Base-by-base conservation (phyloP, 805 yeast genomes). In the Isabelozyma pseudorhagii region DNA sequence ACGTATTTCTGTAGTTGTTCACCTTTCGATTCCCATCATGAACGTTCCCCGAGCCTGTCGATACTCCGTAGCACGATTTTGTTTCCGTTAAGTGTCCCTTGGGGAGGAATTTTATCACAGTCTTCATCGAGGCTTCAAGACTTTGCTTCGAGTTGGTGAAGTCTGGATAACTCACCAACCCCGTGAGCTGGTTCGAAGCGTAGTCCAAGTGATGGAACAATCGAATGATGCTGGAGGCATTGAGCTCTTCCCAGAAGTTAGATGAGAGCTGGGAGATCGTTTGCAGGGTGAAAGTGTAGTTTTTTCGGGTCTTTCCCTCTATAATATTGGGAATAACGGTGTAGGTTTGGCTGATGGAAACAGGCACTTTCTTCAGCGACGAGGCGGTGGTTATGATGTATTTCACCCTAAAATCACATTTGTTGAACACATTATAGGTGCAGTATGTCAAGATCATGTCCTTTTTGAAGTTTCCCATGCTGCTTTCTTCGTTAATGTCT, bases 361-460 rank as follows among this genome's bases (percentile, higher is more conserved):
- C 49, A 3, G 55, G 49, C 1, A 55, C 46, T 40, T 48, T 54
- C 41, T 50, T 54, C 7, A 55, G 44, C n/a, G 51, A 27, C 1
- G 56, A 54, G 18, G 45, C 48, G 1, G 68, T 62, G 15, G 58
- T 56, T 5, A 79, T 60, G 15, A 78, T 69, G 51, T 62, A 81
- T 78, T 59, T 83, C 64, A 57, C 90, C 82, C 97, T 75, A 39
- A 92, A 69, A 64, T 93, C 99, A 5, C 85, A 78, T 48, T 78
- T 78, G 38, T 83, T 72, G 59, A 94, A 89, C 15, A 85, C 77
- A 65, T 94, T 92, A 70, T 83, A 89, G 13, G 84, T 67, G 64
- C 90, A 85, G 54, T 76, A 83, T 0, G 89, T 83, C 18, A 79
- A 79, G 43, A 78, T 50, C 38, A 60, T 55, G 25, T 65, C 69